These are phyloP conservation scores for Gymnopus androsaceus DNA, from an alignment of 1,284 basidiomycete species.

Conservation along the genomic window DNA sequence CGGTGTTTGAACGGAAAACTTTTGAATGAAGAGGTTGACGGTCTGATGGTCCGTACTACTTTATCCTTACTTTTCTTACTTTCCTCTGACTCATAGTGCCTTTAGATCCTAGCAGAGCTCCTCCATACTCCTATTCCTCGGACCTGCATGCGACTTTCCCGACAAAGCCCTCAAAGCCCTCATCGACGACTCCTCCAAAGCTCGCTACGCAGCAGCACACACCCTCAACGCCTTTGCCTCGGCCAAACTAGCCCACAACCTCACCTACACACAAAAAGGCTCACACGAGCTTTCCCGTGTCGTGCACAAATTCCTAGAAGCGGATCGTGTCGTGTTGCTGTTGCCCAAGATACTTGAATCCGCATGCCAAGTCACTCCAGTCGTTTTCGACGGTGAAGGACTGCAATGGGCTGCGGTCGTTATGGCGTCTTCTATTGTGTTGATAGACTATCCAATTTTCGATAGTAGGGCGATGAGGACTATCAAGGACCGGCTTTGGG, in stretches of 20 bases:
- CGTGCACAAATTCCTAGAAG: background rate
- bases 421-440: constrained; percentile 48
- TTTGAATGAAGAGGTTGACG: constrained; percentile 34
- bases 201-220: constrained; percentile 41
- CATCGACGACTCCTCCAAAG: constrained; percentile 30
- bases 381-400: background rate
- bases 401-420: constrained; percentile 41
- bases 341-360: background rate
- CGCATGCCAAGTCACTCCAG: background rate
- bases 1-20: constrained; percentile 36
- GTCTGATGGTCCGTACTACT: constrained; percentile 41
- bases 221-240: constrained; percentile 44
- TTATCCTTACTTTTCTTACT: background rate
- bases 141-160: constrained; percentile 35
- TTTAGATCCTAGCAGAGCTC: constrained; percentile 44
- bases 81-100: constrained; percentile 6
- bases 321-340: background rate
- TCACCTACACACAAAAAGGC: background rate
- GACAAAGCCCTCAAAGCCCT: constrained; percentile 39
- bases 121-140: constrained; percentile 36
- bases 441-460: constrained; percentile 49
- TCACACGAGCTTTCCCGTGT: background rate
- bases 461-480: constrained; percentile 39
- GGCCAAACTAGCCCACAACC: constrained; percentile 27
- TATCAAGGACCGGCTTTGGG: background rate